phyloP scores from a whole-genome alignment of 805 yeast species.

The Blastobotrys peoriensis region DNA sequence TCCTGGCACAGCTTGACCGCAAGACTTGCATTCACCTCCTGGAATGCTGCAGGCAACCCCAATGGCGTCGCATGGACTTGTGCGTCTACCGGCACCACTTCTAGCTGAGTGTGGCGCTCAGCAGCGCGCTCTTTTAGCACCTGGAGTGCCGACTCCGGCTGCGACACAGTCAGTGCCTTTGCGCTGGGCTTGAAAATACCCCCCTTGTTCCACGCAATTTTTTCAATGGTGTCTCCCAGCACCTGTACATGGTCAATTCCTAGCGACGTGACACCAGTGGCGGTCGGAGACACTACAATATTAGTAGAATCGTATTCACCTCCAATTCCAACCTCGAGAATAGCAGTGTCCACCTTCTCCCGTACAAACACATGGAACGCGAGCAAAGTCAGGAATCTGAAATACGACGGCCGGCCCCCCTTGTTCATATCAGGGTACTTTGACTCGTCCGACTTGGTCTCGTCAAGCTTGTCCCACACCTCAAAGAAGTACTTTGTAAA shows the following conservation, averaged over 20 bases:
- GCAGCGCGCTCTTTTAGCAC: conserved; percentile 57
- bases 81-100: conserved; percentile 44
- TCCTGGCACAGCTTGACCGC: conserved; percentile 67
- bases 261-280: conserved; percentile 75
- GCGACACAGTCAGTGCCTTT: conserved; percentile 65
- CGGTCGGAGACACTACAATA: conserved; percentile 69
- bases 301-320: conserved; percentile 98
- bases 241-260: conserved; percentile 90
- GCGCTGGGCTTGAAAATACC: conserved; percentile 76
- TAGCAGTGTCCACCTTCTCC: conserved; percentile 90
- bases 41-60: conserved; percentile 64
- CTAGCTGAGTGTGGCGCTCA: conserved; percentile 50
- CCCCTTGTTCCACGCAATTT: conserved; percentile 94
- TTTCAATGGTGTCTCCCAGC: conserved; percentile 79
- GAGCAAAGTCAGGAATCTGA: conserved; percentile 79
- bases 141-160: conserved; percentile 44
- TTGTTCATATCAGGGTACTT: conserved; percentile 69
- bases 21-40: conserved; percentile 76
- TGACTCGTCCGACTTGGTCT: conserved; percentile 47
- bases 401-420: conserved; percentile 82
- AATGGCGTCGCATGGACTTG: conserved; percentile 30
- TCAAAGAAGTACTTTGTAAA: conserved; percentile 90
- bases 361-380: conserved; percentile 85
- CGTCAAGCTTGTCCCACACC: conserved; percentile 77
- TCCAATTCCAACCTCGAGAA: conserved; percentile 97